Conservation (phyloP, 805 yeast genomes). For the Ogataea sp. region DNA sequence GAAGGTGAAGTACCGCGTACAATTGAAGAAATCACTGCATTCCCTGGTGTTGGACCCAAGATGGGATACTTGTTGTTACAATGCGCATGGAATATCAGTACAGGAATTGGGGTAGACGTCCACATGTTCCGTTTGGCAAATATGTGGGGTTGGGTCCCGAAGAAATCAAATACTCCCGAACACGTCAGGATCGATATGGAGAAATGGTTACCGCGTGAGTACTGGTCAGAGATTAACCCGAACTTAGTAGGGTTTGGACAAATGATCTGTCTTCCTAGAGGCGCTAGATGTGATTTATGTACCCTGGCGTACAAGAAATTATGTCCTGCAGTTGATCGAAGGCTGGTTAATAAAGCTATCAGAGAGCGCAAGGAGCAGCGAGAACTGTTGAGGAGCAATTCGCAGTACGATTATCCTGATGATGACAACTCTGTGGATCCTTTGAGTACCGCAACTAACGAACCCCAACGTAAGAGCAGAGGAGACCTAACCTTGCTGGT, state of each 20-base stretch:
- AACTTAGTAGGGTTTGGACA: constrained; percentile 92
- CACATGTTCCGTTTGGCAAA: constrained; percentile 77
- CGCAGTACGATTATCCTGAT: too few species aligned
- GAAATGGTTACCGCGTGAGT: constrained; percentile 61
- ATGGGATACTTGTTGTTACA: constrained; percentile 84
- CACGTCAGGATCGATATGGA: constrained; percentile 61
- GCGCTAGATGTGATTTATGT: constrained; percentile 66
- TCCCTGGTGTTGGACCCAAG: constrained; percentile 95
- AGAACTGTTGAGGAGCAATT: too few species aligned
- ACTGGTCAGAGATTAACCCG: constrained; percentile 84
- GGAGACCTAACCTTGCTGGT: background rate
- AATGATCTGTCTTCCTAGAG: constrained; percentile 68
- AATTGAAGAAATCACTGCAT: constrained; percentile 50
- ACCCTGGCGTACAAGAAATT: constrained; percentile 40
- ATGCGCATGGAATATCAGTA: constrained; percentile 67
- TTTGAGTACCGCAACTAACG: background rate
- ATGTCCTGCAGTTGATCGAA: constrained; percentile 48
- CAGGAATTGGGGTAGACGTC: constrained; percentile 92
- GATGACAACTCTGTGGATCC: too few species aligned
- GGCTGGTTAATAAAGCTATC: background rate
- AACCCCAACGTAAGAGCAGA: background rate
- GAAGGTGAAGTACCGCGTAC: constrained; percentile 68
- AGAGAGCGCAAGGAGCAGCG: background rate
- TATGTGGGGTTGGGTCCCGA: constrained; percentile 72
- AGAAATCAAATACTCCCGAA: constrained; percentile 58